These are phyloP conservation scores for Flaveria robusta DNA, from an alignment of 129 eudicot genomes.

Conservation along the genomic window DNA sequence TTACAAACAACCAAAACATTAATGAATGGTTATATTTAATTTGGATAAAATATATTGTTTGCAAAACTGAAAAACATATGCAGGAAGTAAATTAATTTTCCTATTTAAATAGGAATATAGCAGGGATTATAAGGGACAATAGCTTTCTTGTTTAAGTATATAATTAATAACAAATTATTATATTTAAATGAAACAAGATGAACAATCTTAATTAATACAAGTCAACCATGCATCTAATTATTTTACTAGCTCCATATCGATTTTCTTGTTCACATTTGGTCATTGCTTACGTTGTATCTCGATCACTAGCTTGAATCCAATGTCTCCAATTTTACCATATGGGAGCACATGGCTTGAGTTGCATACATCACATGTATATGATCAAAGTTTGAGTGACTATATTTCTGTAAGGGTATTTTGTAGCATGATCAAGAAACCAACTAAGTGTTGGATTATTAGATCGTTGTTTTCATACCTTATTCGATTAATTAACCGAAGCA, in stretches of 20 bases:
- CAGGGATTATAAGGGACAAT: not conserved
- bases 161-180: not conserved
- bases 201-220: not conserved
- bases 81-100: not conserved
- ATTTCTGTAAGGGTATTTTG: conserved; percentile 29
- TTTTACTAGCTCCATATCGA: not conserved
- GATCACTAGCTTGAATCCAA: not conserved
- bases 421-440: conserved; percentile 4
- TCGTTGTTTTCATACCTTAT: not conserved
- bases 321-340: conserved; percentile 30
- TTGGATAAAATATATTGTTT: not conserved
- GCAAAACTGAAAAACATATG: not conserved
- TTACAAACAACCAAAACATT: not conserved
- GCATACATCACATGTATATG: not conserved
- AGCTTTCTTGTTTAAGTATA: not conserved
- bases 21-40: not conserved
- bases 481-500: not conserved
- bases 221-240: conserved; percentile 24
- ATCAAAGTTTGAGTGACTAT: conserved; percentile 25
- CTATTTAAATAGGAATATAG: not conserved
- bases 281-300: conserved; percentile 37
- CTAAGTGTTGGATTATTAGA: conserved; percentile 13
- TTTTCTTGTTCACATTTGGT: conserved; percentile 26
- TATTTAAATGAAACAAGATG: not conserved
- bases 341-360: conserved; percentile 35